phyloP scores from a whole-genome alignment of 768 basidiomycete species.

The Calvatia gigantea region DNA sequence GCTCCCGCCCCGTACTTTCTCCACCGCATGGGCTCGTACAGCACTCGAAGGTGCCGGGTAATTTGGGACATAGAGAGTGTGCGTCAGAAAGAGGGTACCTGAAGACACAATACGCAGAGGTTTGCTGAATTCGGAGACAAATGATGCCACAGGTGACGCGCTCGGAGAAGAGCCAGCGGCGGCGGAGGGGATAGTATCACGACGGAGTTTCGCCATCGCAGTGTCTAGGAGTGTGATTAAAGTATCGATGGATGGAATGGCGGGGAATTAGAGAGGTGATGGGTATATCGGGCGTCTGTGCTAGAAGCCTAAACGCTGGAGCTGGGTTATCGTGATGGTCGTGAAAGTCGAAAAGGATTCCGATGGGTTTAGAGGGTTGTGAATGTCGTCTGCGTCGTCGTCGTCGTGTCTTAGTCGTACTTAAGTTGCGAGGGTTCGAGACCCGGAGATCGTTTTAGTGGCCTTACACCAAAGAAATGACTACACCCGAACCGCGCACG shows the following conservation, averaged over 20 bases:
- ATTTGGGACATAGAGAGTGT: slow-evolving; percentile 59
- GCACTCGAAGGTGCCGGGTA: slow-evolving; percentile 58
- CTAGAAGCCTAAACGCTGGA: background rate
- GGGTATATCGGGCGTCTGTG: background rate
- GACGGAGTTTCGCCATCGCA: slow-evolving; percentile 45
- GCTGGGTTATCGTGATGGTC: background rate
- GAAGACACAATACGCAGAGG: slow-evolving; percentile 75
- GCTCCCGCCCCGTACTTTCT: slow-evolving; percentile 66
- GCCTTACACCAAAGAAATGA: no score
- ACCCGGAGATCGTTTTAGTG: no score
- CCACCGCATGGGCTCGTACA: slow-evolving; percentile 69
- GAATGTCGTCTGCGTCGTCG: background rate
- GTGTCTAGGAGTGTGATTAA: background rate
- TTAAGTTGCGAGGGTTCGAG: background rate
- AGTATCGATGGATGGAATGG: slow-evolving; percentile 1
- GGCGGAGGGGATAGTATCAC: slow-evolving; percentile 27
- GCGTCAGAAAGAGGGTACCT: slow-evolving; percentile 77
- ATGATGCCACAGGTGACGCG: background rate
- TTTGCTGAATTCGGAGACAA: slow-evolving; percentile 24
- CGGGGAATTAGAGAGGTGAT: background rate
- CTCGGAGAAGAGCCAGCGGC: background rate
- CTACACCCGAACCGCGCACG: background rate
- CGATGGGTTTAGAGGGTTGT: background rate
- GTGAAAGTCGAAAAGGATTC: background rate
- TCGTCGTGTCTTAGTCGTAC: background rate